These are phyloP conservation scores for Cutaneotrichosporon dermatis DNA, from an alignment of 1,284 basidiomycete genomes.

Conservation along the genomic window DNA sequence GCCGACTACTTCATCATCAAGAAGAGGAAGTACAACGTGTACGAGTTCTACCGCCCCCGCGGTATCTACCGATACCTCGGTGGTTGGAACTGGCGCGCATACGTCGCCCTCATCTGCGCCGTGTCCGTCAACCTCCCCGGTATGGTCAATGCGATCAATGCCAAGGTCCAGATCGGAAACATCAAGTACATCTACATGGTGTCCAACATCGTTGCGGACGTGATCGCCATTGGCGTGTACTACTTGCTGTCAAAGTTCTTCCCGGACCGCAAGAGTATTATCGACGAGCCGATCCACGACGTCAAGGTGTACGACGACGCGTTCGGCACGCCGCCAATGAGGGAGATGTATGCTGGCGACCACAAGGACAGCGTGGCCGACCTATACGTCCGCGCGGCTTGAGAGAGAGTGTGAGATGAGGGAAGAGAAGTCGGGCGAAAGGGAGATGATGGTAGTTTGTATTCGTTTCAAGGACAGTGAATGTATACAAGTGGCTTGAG, in stretches of 20 bases:
- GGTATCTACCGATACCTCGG: constrained; percentile 36
- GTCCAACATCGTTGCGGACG: constrained; percentile 25
- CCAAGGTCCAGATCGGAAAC: constrained; percentile 58
- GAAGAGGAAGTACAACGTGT: constrained; percentile 31
- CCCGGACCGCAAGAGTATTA: constrained; percentile 57
- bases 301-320: constrained; percentile 1
- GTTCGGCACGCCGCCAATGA: background rate
- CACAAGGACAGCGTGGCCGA: no score
- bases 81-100: constrained; percentile 66
- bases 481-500: no score
- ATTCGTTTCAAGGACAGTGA: no score
- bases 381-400: no score
- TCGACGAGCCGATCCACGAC: constrained; percentile 59
- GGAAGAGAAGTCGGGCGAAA: no score
- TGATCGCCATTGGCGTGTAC: constrained; percentile 60
- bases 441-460: no score
- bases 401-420: no score
- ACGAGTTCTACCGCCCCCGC: constrained; percentile 34
- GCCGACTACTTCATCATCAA: constrained; percentile 39
- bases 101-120: constrained; percentile 55
- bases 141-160: constrained; percentile 32
- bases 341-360: no score
- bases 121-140: constrained; percentile 75
- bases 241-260: constrained; percentile 57
- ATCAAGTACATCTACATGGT: constrained; percentile 54